These are phyloP conservation scores for Hibiscus trionum DNA, from an alignment of 345 rosid genomes.

Conservation along the genomic window DNA sequence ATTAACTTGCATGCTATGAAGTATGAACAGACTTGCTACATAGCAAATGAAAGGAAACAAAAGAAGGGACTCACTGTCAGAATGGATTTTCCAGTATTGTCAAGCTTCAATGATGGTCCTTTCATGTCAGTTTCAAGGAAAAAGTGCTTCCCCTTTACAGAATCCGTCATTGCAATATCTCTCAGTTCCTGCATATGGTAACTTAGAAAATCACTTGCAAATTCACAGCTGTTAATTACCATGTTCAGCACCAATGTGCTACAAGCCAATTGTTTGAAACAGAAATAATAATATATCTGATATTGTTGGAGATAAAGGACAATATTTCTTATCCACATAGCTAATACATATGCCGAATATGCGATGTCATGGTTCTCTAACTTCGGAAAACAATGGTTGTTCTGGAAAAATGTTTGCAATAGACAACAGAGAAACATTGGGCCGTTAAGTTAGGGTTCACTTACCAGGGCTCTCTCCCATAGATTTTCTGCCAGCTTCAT, in stretches of 20 bases:
- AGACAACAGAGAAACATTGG: not conserved
- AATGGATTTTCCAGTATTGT: conserved; percentile 86
- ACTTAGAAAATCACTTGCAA: not conserved
- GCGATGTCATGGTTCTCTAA: not conserved
- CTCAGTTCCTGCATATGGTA: conserved; percentile 52
- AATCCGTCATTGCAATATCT: conserved; percentile 60
- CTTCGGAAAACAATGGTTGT: not conserved
- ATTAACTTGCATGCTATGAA: not conserved
- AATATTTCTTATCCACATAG: not conserved
- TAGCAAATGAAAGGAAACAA: not conserved
- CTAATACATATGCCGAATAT: not conserved
- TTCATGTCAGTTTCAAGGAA: conserved; percentile 82
- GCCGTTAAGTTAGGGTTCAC: conserved; percentile 15
- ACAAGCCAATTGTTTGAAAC: conserved; percentile 8
- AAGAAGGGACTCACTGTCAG: conserved; percentile 51
- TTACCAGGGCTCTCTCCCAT: conserved; percentile 90
- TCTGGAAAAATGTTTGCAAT: not conserved
- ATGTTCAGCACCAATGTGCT: not conserved
- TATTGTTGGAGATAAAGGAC: not conserved
- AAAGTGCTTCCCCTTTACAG: conserved; percentile 65
- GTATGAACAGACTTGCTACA: not conserved
- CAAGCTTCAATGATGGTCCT: conserved; percentile 81
- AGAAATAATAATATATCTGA: not conserved
- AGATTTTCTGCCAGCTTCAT: conserved; percentile 67
- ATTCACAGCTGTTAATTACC: not conserved